Conservation (phyloP, 2,329 filamentous ascomycete genomes). For the Trichoderma harzianum region DNA sequence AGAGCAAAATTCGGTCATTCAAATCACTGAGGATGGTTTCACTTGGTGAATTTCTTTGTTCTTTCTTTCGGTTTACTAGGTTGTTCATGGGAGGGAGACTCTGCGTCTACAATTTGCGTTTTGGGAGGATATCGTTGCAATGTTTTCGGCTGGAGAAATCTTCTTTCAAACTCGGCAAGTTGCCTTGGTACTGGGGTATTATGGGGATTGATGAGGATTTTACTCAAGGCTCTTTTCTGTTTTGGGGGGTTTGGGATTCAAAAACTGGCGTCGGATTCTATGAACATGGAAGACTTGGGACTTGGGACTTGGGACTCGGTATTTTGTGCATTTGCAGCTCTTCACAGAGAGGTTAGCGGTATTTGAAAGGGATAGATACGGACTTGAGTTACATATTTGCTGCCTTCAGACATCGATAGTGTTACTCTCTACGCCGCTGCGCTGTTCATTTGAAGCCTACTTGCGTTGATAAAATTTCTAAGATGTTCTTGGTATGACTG, state of each 20-base stretch:
- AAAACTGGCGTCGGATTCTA: background rate
- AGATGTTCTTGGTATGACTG: no score
- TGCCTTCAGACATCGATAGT: background rate
- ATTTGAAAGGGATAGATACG: background rate
- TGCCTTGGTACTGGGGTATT: background rate
- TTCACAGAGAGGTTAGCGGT: background rate
- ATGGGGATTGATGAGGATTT: background rate
- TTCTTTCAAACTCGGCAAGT: background rate
- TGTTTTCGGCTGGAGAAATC: background rate
- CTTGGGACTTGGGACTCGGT: background rate
- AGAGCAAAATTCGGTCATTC: background rate
- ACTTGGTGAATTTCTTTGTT: background rate
- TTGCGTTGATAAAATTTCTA: no score
- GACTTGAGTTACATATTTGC: background rate
- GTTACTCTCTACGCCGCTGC: background rate
- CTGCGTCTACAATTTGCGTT: background rate
- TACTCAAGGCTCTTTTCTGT: background rate
- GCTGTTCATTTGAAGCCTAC: background rate
- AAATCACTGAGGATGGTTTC: background rate
- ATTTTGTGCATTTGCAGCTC: background rate
- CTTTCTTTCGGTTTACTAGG: background rate
- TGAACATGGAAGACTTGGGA: background rate
- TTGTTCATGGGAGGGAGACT: background rate
- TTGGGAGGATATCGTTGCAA: background rate
- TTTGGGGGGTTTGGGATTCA: background rate